Evolutionary conservation across 345 rosid genomes (phyloP).

Genomic region (Citrus hindsii): DNA sequence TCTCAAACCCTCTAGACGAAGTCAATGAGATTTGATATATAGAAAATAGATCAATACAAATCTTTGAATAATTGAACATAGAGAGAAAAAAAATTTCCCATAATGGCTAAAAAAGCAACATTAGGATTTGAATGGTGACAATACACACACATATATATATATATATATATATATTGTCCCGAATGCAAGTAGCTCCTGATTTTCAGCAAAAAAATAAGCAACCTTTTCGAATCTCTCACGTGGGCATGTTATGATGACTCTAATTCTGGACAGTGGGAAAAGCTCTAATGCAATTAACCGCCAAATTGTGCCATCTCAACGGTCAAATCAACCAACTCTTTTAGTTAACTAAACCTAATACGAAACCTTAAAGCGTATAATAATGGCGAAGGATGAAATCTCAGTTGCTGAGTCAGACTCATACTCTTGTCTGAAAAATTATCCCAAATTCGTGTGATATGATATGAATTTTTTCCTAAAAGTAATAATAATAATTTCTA

Average conservation of each 20-base stretch:
- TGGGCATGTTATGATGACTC: background rate
- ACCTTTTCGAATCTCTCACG: background rate
- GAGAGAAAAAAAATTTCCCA: background rate
- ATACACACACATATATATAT: too few species aligned
- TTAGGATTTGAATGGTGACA: background rate
- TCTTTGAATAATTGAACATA: background rate
- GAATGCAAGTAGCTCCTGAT: background rate
- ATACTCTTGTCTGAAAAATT: background rate
- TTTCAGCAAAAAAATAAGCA: background rate
- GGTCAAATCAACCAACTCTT: conserved; percentile 56
- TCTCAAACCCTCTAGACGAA: background rate
- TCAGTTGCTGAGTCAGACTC: conserved; percentile 32
- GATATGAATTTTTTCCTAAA: background rate
- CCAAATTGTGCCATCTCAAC: background rate
- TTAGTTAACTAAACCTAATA: conserved; percentile 44
- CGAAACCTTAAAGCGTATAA: conserved; percentile 41
- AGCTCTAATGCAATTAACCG: background rate
- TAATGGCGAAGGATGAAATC: conserved; percentile 21
- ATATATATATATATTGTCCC: too few species aligned
- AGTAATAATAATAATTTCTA: conserved; percentile 6
- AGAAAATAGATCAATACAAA: background rate
- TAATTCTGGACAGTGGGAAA: background rate
- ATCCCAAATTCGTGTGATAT: conserved; percentile 8
- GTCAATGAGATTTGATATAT: background rate
- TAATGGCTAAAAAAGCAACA: background rate